A percentile compares a stretch with the other conserved stretches of the same genome.
Evolutionary conservation across 2,329 filamentous ascomycete genomes (phyloP).

Genomic region (Neonectria sp.): DNA sequence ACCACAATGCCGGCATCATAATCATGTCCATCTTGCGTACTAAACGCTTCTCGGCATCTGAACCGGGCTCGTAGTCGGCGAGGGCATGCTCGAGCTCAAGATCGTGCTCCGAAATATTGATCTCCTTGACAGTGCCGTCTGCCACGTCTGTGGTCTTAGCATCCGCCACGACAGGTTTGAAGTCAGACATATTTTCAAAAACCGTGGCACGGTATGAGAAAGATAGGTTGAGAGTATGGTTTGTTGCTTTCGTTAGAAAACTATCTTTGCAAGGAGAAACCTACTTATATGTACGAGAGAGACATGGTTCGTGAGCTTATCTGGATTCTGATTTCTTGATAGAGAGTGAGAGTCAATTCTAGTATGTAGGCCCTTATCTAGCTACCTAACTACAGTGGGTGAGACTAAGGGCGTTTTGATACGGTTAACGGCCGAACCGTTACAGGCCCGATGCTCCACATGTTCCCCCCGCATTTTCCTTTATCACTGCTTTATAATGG

Average conservation of each 20-base stretch:
- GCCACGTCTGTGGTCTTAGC: slow-evolving; percentile 14
- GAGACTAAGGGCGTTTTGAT: background rate
- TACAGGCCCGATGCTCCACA: background rate
- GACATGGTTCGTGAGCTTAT: too few species aligned
- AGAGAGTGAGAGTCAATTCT: too few species aligned
- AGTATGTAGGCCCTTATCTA: too few species aligned
- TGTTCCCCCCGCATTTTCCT: background rate
- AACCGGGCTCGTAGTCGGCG: slow-evolving; percentile 47
- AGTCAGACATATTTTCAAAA: slow-evolving; percentile 12
- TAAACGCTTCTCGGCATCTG: slow-evolving; percentile 39
- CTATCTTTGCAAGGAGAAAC: too few species aligned
- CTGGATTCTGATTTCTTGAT: too few species aligned
- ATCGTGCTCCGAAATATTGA: slow-evolving; percentile 31
- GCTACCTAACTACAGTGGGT: too few species aligned
- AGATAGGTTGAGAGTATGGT: background rate
- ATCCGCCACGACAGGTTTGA: slow-evolving; percentile 9
- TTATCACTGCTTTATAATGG: background rate
- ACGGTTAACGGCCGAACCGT: background rate
- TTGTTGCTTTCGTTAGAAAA: background rate
- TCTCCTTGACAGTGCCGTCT: slow-evolving; percentile 28
- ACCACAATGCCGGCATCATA: slow-evolving; percentile 66
- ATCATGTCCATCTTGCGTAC: slow-evolving; percentile 57
- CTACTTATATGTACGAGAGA: too few species aligned
- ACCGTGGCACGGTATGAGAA: background rate
- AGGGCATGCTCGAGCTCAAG: slow-evolving; percentile 45